Evolutionary conservation across 192 early-diverging fungal species (phyloP).

Genomic region (Funneliformis geosporum): DNA sequence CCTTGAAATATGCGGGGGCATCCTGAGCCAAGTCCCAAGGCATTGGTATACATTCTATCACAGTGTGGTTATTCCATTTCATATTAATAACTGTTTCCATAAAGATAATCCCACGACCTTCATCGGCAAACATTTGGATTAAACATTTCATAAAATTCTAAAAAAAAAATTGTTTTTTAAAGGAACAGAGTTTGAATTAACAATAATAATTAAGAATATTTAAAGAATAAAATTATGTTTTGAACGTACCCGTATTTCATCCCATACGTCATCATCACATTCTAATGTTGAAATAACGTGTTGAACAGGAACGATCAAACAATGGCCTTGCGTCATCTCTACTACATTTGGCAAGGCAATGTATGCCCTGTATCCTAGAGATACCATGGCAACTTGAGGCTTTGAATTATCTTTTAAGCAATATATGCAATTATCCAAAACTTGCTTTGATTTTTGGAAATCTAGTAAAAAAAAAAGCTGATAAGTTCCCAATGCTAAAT

Average conservation of each 20-base stretch:
- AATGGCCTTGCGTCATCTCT: constrained; percentile 83
- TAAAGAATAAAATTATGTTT: neutral
- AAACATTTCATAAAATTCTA: constrained; percentile 95
- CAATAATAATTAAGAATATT: neutral
- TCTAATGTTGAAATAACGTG: constrained; percentile 82
- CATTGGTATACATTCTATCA: constrained; percentile 92
- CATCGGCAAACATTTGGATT: constrained; percentile 80
- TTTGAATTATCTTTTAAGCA: constrained; percentile 74
- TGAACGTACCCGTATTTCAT: constrained; percentile 77
- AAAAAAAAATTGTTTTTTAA: constrained; percentile 3
- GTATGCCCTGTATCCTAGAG: constrained; percentile 77
- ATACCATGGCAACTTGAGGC: constrained; percentile 71
- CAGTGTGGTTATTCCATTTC: constrained; percentile 74
- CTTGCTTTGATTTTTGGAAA: constrained; percentile 63
- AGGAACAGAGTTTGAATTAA: no score
- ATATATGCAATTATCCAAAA: constrained; percentile 71
- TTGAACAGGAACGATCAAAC: constrained; percentile 88
- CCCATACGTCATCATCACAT: constrained; percentile 90
- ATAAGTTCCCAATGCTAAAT: neutral
- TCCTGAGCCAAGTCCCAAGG: constrained; percentile 74
- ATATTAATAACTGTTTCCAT: constrained; percentile 86
- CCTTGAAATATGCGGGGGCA: constrained; percentile 84
- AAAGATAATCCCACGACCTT: constrained; percentile 76
- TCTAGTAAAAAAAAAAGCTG: constrained; percentile 47
- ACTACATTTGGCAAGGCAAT: constrained; percentile 73